Conservation (phyloP, 441 rosid species). For the Erysimum pusillum region DNA sequence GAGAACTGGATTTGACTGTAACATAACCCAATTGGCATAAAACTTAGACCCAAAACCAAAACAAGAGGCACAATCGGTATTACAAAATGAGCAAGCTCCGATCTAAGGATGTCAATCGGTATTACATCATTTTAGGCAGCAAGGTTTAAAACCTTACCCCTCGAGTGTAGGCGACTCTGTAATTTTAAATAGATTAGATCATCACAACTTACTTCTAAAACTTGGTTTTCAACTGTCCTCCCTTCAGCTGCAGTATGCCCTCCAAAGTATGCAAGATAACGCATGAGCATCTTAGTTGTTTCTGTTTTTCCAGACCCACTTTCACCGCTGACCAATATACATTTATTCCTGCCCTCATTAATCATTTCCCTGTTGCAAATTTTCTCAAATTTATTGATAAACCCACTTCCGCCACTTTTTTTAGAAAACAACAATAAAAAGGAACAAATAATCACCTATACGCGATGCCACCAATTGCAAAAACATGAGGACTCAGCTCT, state of each 20-base stretch:
- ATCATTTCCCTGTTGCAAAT: slow-evolving; percentile 75
- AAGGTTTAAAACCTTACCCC: background rate
- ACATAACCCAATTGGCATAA: slow-evolving; percentile 45
- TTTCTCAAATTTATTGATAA: slow-evolving; percentile 33
- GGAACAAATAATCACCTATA: slow-evolving; percentile 61
- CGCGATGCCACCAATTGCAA: slow-evolving; percentile 85
- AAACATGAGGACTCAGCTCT: slow-evolving; percentile 78
- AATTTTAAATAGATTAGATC: slow-evolving; percentile 29
- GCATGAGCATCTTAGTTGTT: slow-evolving; percentile 95
- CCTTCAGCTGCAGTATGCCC: slow-evolving; percentile 77
- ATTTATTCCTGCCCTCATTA: slow-evolving; percentile 79
- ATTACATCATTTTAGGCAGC: background rate
- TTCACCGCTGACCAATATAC: slow-evolving; percentile 94
- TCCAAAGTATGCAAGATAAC: slow-evolving; percentile 86
- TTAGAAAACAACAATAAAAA: slow-evolving; percentile 12
- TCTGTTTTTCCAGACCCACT: slow-evolving; percentile 99
- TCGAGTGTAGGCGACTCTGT: slow-evolving; percentile 40
- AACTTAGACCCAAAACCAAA: slow-evolving; percentile 43
- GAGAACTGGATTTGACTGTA: slow-evolving; percentile 98
- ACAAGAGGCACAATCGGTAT: slow-evolving; percentile 22
- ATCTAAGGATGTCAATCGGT: slow-evolving; percentile 9
- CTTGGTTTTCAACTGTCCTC: slow-evolving; percentile 80
- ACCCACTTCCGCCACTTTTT: slow-evolving; percentile 26
- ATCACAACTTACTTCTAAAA: slow-evolving; percentile 81
- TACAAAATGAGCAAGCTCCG: slow-evolving; percentile 28